A percentile compares a stretch with the other conserved stretches of the same genome.
Evolutionary conservation across 2,329 filamentous ascomycete species (phyloP).

Genomic region (Calonectria pseudoreteaudii): DNA sequence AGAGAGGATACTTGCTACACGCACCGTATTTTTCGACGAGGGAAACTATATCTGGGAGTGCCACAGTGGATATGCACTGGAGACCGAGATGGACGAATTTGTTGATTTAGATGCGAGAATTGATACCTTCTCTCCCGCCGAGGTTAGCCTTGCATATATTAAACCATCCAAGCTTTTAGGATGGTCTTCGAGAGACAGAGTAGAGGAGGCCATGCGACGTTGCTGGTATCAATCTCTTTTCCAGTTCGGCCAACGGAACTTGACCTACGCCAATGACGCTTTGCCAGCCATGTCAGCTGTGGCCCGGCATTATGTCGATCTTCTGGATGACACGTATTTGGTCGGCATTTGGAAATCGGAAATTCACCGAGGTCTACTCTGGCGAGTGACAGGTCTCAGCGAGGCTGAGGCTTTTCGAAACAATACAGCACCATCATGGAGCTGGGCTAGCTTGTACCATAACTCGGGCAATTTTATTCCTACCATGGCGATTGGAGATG

Average conservation of each 20-base stretch:
- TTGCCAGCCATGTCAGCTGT: background rate
- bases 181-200: background rate
- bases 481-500: background rate
- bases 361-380: background rate
- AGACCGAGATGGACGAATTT: background rate
- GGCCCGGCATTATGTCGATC: background rate
- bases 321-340: background rate
- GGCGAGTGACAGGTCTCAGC: background rate
- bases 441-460: background rate
- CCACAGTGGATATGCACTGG: background rate
- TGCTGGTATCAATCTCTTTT: background rate
- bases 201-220: background rate
- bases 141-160: background rate
- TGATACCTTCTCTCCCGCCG: background rate
- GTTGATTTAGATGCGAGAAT: background rate
- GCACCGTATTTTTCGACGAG: background rate
- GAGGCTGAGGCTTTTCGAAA: background rate
- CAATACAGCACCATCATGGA: background rate
- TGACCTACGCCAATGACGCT: background rate
- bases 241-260: background rate
- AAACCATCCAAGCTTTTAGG: background rate
- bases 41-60: background rate
- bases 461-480: background rate
- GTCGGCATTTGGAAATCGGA: background rate
- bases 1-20: conserved; percentile 1